Evolutionary conservation across 148 eudicot species (phyloP), one percentile per base, ranked within the genome.

Genomic region (Spergularia bocconei): DNA sequence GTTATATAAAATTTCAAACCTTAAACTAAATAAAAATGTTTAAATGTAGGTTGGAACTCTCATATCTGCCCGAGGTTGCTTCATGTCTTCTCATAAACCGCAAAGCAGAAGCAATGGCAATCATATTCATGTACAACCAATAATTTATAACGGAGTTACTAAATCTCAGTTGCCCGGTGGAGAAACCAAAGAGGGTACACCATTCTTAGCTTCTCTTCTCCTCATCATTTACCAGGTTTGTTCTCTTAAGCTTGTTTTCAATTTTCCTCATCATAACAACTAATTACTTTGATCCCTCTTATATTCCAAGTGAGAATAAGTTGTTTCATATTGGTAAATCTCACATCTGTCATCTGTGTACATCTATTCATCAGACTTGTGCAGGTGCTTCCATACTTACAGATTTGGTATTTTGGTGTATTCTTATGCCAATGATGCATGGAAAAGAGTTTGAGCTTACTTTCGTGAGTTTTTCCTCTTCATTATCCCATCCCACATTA

Each of bases 301-400:
- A 9, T 44, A 2, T 44, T 6, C 48, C 48, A 44, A 44, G 48
- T 6, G 47, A 1, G 47, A 2, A 0, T 41, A 41, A 5, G 47
- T 41, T 41, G 47, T 5, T 41, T 41, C 7, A 41, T 8, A 21
- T 23, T 60, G 64, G 13, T 61, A 38, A 21, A 59, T 57, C 75
- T 83, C 61, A 69, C 47, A 54, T 10, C 15, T 77, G 15, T 77
- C 10, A 23, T 44, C 61, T 7, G 74, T 70, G 54, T n/a, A 36
- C 70, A 57, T 75, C 20, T 41, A 21, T 71, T 52, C 62, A 55
- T 78, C 88, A 93, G 98, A 86, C 81, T 70, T 89, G 80, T 84
- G 97, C 91, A 78, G 97, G 97, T 53, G 97, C 98, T 75, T 83
- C 81, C 21, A 67, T 93, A 74, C 85, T 91, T 19, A 87, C 98